phyloP scores from a whole-genome alignment of 148 eudicot genomes.

The Chenopodium album region DNA sequence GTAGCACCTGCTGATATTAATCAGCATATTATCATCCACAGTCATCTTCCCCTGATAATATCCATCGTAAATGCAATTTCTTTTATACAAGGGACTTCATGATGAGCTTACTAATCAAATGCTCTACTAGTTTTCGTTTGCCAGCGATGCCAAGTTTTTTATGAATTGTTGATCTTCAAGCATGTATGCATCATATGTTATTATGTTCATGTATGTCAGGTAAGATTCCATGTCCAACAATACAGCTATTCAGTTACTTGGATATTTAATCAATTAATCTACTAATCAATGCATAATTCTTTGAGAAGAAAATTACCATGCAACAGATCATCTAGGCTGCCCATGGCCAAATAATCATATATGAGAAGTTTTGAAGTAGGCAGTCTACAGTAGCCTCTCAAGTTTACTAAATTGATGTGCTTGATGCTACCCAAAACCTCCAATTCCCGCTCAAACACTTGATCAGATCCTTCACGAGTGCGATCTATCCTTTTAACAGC shows the following conservation, averaged over 20 bases:
- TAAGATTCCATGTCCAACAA: neutral
- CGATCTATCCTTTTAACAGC: constrained; percentile 88
- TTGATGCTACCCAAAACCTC: constrained; percentile 90
- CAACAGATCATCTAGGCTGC: constrained; percentile 79
- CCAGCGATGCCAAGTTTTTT: neutral
- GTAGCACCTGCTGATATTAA: neutral
- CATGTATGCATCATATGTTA: neutral
- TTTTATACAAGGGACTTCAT: neutral
- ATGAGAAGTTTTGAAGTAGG: constrained; percentile 88
- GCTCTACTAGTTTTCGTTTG: too few species aligned
- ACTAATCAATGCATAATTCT: neutral
- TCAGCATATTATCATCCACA: neutral
- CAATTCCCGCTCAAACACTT: constrained; percentile 82
- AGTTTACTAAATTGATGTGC: constrained; percentile 85
- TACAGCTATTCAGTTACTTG: neutral
- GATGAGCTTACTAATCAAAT: neutral
- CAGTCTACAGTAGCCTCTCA: constrained; percentile 90
- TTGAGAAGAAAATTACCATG: constrained; percentile 52
- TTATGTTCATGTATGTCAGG: neutral
- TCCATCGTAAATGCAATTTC: neutral
- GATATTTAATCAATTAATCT: neutral
- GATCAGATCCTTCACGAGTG: constrained; percentile 74
- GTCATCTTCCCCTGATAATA: neutral
- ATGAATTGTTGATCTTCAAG: neutral
- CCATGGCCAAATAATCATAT: constrained; percentile 83